These are phyloP conservation scores for Termitomyces sp. DNA, from an alignment of 768 basidiomycete species.

Conservation along the genomic window DNA sequence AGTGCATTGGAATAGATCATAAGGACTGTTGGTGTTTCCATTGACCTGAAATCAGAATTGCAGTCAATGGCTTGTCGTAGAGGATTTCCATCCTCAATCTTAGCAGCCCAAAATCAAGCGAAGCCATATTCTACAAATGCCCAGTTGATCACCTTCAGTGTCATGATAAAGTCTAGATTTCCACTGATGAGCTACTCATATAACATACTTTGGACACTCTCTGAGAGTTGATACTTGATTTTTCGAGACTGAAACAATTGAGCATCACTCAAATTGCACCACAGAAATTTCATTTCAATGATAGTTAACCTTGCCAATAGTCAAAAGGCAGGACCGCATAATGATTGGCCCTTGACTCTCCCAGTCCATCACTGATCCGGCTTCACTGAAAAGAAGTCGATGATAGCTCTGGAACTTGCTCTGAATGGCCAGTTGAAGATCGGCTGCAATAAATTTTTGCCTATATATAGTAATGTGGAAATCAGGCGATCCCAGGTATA, in stretches of 20 bases:
- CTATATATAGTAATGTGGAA: not conserved
- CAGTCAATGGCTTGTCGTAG: no score
- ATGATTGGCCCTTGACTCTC: not conserved
- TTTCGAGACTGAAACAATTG: not conserved
- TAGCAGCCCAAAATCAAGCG: no score
- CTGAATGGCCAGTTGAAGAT: not conserved
- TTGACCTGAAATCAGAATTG: not conserved
- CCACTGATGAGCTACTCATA: not conserved
- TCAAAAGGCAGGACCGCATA: not conserved
- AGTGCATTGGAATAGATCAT: not conserved
- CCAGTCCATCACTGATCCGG: not conserved
- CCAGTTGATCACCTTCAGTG: no score
- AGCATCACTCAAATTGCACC: not conserved
- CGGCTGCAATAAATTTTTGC: not conserved
- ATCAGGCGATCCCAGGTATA: not conserved
- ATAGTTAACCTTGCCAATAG: not conserved
- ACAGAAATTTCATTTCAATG: no score
- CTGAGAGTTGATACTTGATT: not conserved
- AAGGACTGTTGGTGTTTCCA: not conserved
- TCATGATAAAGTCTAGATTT: not conserved
- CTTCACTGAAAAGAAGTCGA: not conserved
- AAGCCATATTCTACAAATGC: no score
- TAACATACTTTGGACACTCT: not conserved
- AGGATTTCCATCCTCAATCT: no score
- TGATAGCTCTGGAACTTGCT: not conserved